These are phyloP conservation scores for Albugo laibachii DNA, from an alignment of 352 stramenopile species.

Conservation along the genomic window DNA sequence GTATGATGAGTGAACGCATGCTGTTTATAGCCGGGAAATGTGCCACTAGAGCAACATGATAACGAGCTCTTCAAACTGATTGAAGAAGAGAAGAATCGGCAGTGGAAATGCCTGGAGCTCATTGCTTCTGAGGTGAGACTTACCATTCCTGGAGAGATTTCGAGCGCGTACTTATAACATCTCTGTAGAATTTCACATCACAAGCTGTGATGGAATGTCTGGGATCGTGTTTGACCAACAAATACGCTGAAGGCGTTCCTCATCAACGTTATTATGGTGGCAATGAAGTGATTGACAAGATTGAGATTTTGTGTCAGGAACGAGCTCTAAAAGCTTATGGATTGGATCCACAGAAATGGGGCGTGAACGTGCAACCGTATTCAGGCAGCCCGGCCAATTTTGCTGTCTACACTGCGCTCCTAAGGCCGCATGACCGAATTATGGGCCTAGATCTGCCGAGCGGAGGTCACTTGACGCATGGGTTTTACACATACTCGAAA, in stretches of 20 bases:
- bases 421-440: constrained; percentile 96
- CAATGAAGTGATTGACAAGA: constrained; percentile 96
- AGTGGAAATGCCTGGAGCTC: constrained; percentile 95
- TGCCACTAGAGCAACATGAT: constrained; percentile 86
- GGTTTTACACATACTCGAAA: constrained; percentile 95
- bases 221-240: constrained; percentile 97
- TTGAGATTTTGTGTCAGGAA: constrained; percentile 88
- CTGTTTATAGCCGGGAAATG: constrained; percentile 26
- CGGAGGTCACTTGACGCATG: constrained; percentile 97
- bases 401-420: constrained; percentile 94
- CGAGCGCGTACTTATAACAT: neutral
- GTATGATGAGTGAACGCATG: neutral
- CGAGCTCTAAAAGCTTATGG: constrained; percentile 89
- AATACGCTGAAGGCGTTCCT: constrained; percentile 96
- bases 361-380: constrained; percentile 98
- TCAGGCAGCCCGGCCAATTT: constrained; percentile 97
- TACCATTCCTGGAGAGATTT: neutral
- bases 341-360: constrained; percentile 87
- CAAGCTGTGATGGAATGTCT: constrained; percentile 97
- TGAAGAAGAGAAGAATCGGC: constrained; percentile 95
- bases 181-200: constrained; percentile 92
- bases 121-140: constrained; percentile 88
- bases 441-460: constrained; percentile 98
- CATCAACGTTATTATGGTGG: constrained; percentile 95
- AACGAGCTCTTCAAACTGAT: constrained; percentile 97